phyloP scores from a whole-genome alignment of 2,329 filamentous ascomycete genomes.

The Gnomoniopsis sp. region DNA sequence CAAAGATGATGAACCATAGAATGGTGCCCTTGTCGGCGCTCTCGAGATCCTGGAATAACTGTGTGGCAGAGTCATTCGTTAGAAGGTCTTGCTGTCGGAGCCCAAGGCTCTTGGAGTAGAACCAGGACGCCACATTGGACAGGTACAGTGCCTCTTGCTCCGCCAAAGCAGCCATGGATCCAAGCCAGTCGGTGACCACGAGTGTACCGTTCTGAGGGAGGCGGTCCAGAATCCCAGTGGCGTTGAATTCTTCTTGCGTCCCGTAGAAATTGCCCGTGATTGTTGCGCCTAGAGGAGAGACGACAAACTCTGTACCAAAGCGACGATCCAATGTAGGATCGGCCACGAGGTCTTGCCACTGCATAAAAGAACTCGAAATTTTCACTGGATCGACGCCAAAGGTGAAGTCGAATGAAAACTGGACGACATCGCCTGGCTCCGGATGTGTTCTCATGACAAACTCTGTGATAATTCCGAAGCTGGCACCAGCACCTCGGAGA shows the following conservation, averaged over 20 bases:
- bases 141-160: slow-evolving; percentile 46
- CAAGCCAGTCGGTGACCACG: slow-evolving; percentile 61
- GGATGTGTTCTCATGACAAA: slow-evolving; percentile 55
- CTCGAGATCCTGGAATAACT: slow-evolving; percentile 54
- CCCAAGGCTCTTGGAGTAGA: slow-evolving; percentile 56
- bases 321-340: slow-evolving; percentile 55
- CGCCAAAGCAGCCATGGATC: slow-evolving; percentile 50
- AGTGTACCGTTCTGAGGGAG: slow-evolving; percentile 43
- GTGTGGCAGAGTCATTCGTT: slow-evolving; percentile 38
- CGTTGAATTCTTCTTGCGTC: slow-evolving; percentile 51
- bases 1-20: slow-evolving; percentile 61
- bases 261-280: slow-evolving; percentile 63
- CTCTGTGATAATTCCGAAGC: slow-evolving; percentile 55
- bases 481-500: slow-evolving; percentile 52
- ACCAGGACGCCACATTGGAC: slow-evolving; percentile 44
- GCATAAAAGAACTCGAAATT: slow-evolving; percentile 46
- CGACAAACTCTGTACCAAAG: slow-evolving; percentile 55
- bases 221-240: slow-evolving; percentile 43
- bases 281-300: slow-evolving; percentile 50
- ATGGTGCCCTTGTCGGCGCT: slow-evolving; percentile 44
- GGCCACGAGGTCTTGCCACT: slow-evolving; percentile 56
- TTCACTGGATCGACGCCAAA: slow-evolving; percentile 42
- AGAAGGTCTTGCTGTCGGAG: slow-evolving; percentile 49
- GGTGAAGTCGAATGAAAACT: slow-evolving; percentile 55
- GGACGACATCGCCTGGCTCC: slow-evolving; percentile 52